Conservation (phyloP, 1,284 basidiomycete species). For the Amylostereum areolatum region DNA sequence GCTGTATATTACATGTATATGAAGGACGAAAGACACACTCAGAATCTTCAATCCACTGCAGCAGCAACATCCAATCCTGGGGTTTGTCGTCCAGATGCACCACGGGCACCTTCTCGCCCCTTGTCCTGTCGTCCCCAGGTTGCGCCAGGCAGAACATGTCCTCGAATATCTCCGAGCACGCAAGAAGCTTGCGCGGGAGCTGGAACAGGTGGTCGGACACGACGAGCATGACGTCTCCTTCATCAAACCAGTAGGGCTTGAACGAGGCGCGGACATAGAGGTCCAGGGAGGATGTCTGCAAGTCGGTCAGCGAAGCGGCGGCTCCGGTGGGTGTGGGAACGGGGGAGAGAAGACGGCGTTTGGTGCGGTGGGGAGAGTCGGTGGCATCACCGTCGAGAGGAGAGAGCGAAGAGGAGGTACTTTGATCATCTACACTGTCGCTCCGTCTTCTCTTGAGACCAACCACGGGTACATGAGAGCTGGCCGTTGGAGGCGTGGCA, state of each 20-base stretch:
- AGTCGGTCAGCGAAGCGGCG: not conserved
- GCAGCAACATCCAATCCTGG: constrained; percentile 7
- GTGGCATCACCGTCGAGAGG: too few relatives aligned
- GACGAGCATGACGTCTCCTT: constrained; percentile 8
- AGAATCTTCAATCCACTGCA: constrained; percentile 7
- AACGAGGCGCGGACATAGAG: constrained; percentile 5
- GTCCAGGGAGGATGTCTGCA: not conserved
- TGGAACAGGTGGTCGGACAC: constrained; percentile 9
- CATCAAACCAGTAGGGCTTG: constrained; percentile 9
- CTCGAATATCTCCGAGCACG: constrained; percentile 7
- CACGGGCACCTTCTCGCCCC: constrained; percentile 5
- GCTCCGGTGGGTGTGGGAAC: not conserved
- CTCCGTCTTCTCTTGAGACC: not conserved
- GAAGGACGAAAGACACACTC: not conserved
- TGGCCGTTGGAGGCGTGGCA: not conserved
- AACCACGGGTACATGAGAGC: not conserved
- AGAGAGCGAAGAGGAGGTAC: too few relatives aligned
- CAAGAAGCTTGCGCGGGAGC: constrained; percentile 1
- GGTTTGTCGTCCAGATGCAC: constrained; percentile 8
- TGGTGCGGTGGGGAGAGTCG: not conserved
- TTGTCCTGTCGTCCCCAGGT: not conserved
- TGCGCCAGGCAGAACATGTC: constrained; percentile 9
- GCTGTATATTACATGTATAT: not conserved
- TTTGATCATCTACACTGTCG: not conserved
- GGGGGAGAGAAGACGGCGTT: not conserved